Evolutionary conservation across 345 rosid species (phyloP), one percentile per base, ranked within the genome.

Genomic region (Pelargonium nanum): DNA sequence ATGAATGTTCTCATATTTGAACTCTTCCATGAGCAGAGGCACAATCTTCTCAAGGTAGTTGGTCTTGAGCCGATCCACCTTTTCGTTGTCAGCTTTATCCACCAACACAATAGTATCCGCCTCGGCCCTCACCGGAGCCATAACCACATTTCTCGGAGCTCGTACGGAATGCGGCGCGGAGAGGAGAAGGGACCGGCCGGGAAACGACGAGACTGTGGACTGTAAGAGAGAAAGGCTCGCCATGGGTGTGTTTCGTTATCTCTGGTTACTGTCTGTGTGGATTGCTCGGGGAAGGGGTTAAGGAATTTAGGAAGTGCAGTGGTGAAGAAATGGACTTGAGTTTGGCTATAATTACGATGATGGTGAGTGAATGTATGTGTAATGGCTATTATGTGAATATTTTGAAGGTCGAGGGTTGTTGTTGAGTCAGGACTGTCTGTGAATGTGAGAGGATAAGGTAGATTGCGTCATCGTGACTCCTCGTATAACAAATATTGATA

Each of bases 21-120:
- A 93, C 80, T 89, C 99, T 17, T 89, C 92, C 55, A 75, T 78
- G 55, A 89, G 94, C 59, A 84, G 65, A 61, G 99, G 97, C 48
- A 89, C 76, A 44, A 93, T 85, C 62, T 85, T 89, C 66, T 89
- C 96, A 1, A 85, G 81, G 73, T 85, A 89, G 45, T 73, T 80
- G 19, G 84, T 70, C 66, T 80, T 87, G 63, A 93, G 87, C 26
- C 97, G 77, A n/a, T 71, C 15, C 52, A 77, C 59, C 53, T 80
- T 93, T 72, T 84, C 90, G 6, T 94, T 69, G 55, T 84, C 99
- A 19, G 90, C 65, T 74, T 87, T 93, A 32, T 93, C 97, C 72
- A 93, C 89, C 83, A 87, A 57, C 55, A 84, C 92, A 24, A 79
- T 55, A 45, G 58, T 85, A 0, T 71, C 75, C n/a, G 80, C 61